Conservation (phyloP, 352 stramenopile genomes). For the Phytophthora boehmeriae region DNA sequence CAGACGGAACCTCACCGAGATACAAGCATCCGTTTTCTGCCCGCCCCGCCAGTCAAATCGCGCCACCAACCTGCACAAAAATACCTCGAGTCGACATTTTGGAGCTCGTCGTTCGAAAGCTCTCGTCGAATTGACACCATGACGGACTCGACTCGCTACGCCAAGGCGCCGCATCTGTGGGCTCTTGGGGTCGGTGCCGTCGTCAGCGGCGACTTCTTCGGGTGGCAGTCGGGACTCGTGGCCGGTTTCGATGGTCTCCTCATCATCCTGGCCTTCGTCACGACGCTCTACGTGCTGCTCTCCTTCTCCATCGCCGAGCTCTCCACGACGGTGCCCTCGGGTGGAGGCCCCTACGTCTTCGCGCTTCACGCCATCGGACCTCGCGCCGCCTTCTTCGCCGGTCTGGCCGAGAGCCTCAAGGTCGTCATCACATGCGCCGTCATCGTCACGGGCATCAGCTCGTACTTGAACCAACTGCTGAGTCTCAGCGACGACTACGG, state of each 20-base stretch:
- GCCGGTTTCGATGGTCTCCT: constrained; percentile 64
- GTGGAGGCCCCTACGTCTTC: constrained; percentile 70
- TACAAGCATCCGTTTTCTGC: no score
- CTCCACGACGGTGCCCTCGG: constrained; percentile 56
- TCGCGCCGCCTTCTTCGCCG: constrained; percentile 63
- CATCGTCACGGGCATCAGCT: constrained; percentile 66
- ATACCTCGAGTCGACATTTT: background rate
- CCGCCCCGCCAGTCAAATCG: no score
- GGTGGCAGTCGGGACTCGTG: constrained; percentile 60
- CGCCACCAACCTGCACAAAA: background rate
- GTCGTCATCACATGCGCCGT: constrained; percentile 69
- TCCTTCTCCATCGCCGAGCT: constrained; percentile 78
- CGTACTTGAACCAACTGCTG: constrained; percentile 70
- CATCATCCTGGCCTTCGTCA: constrained; percentile 61
- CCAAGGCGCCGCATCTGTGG: constrained; percentile 63
- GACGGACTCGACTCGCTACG: constrained; percentile 36
- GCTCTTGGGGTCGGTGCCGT: constrained; percentile 61
- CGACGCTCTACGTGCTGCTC: constrained; percentile 66
- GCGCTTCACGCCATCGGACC: constrained; percentile 63
- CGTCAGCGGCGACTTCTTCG: constrained; percentile 68
- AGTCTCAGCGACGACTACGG: constrained; percentile 40
- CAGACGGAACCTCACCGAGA: no score
- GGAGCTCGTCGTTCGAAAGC: background rate
- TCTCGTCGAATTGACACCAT: constrained; percentile 4
- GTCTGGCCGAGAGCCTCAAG: constrained; percentile 71